Base-by-base conservation (phyloP, 805 yeast species). In the Saccharomycopsis schoenii region DNA sequence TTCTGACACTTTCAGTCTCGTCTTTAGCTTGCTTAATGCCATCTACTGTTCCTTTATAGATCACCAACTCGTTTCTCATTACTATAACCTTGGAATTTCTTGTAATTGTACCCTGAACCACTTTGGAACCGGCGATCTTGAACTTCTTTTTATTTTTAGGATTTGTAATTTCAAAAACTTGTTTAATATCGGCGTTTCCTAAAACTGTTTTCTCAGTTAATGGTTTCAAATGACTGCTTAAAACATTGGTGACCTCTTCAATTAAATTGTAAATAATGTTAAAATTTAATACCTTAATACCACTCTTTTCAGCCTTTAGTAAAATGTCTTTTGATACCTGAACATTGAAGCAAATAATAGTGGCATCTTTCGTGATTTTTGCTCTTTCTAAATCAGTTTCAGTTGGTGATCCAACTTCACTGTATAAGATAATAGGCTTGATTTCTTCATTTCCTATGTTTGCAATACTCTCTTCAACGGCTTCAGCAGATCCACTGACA, bases 401-500 rank as follows among this genome's bases (percentile, higher is more conserved):
- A 0, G 83, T 81, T 12, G 89, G 86, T 0, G 83, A 70, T 4
- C 98, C 98, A 6, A 92, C 97, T 29, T 85, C 91, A 42, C 85
- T 80, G 54, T 81, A 81, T 2, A 94, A 72, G 1, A 93, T 83
- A n/a, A 77, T 72, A 3, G 91, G 82, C 62, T 77, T 76, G 6
- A 93, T 93, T 68, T 89, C 96, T 1, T 87, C 88, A 70, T 93
- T 92, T 6, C 97, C 97, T n/a, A 94, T 73, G 12, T 85, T 84
- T 62, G 79, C 78, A 56, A 94, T 83, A 66, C 93, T 84, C 70
- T 92, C 97, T 43, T 76, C 80, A 40, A 94, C 88, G 1, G 99
- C 99, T 70, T 94, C 99, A 0, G 89, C 88, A 0, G 98, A 92
- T 0, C 99, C 99, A 66, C 86, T 85, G 1, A 93, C 97, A 73